A percentile compares a stretch with the other conserved stretches of the same genome.
phyloP scores from a whole-genome alignment of 352 stramenopile genomes.

The Pythium oligandrum region DNA sequence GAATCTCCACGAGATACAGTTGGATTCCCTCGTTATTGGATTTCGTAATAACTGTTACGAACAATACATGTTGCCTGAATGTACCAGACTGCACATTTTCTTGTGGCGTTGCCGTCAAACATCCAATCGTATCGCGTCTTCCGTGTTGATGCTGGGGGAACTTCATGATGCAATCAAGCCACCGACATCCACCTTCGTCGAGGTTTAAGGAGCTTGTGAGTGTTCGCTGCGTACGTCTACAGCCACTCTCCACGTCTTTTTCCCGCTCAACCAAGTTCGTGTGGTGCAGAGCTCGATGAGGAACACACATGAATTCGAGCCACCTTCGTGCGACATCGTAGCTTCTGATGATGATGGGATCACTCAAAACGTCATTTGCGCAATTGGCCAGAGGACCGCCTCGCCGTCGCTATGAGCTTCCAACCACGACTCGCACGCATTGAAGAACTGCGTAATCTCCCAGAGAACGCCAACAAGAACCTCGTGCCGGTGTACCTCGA shows the following conservation, averaged over 20 bases:
- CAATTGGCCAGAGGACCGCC: no score
- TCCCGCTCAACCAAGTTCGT: no score
- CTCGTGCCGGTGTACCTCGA: slow-evolving; percentile 83
- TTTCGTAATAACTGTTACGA: background rate
- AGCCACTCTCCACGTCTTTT: no score
- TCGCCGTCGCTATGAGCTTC: slow-evolving; percentile 36
- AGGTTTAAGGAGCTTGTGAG: background rate
- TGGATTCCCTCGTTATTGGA: slow-evolving; percentile 1
- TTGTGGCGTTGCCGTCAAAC: slow-evolving; percentile 13
- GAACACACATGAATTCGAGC: slow-evolving; percentile 6
- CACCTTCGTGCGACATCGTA: slow-evolving; percentile 20
- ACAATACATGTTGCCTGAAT: slow-evolving; percentile 12
- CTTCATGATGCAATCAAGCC: slow-evolving; percentile 18
- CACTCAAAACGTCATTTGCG: no score
- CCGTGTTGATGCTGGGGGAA: slow-evolving; percentile 14
- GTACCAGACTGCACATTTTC: slow-evolving; percentile 12
- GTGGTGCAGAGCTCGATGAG: no score
- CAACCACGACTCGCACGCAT: slow-evolving; percentile 60
- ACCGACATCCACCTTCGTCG: slow-evolving; percentile 8
- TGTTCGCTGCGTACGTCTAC: no score
- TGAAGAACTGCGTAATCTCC: slow-evolving; percentile 41
- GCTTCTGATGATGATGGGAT: no score
- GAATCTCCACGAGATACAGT: slow-evolving; percentile 14
- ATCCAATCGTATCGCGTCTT: slow-evolving; percentile 8
- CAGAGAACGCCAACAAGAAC: slow-evolving; percentile 76